Conservation (phyloP, 2,329 filamentous ascomycete species). For the Neospermospora avenae region DNA sequence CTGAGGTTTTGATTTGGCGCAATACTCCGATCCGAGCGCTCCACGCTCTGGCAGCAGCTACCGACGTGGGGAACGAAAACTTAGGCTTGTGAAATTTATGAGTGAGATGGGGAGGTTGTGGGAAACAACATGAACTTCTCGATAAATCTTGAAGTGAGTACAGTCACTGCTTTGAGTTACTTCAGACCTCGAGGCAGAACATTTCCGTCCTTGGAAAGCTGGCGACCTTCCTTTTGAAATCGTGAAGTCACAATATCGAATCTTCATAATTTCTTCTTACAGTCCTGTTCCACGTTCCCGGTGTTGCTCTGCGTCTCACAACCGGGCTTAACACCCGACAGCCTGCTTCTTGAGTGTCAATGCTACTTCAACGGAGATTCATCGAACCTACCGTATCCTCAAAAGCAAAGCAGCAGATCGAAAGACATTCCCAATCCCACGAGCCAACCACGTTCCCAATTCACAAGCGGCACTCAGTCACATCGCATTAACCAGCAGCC, state of each 20-base stretch:
- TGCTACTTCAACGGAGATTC: neutral
- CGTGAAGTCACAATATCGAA: no score
- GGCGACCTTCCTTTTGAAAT: no score
- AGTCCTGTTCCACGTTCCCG: neutral
- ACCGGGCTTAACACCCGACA: neutral
- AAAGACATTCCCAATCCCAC: constrained; percentile 3
- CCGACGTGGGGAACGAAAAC: neutral
- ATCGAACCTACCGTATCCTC: neutral
- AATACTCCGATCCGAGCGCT: neutral
- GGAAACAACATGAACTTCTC: no score
- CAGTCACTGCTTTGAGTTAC: no score
- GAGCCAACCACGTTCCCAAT: neutral
- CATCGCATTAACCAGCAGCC: constrained; percentile 5
- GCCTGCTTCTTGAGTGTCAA: neutral
- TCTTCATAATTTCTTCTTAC: no score
- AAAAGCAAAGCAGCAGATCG: neutral
- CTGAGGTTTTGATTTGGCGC: neutral
- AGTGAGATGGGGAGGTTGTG: no score
- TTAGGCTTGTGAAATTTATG: neutral
- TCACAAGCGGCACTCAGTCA: constrained; percentile 5
- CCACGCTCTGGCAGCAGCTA: neutral
- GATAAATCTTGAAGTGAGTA: no score
- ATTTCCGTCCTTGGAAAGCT: no score
- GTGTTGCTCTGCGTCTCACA: neutral
- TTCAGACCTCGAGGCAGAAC: no score